Evolutionary conservation across 176 grass and related monocot species (phyloP).

Genomic region (Triticum timopheevii): DNA sequence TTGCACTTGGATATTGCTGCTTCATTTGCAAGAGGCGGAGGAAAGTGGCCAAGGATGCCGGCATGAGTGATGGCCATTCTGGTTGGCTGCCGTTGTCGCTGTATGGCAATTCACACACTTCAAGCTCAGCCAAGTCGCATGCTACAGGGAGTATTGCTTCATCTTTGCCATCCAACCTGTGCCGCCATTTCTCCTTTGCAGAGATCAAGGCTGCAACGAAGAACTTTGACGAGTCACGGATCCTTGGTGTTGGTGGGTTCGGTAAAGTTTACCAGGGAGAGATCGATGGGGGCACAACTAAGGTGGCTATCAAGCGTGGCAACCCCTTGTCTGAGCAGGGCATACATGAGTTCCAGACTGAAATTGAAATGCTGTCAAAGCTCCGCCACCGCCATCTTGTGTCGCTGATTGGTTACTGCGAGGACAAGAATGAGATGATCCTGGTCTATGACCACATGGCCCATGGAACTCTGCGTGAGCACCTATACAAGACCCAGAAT

Average conservation of each 20-base stretch:
- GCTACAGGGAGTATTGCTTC: slow-evolving; percentile 73
- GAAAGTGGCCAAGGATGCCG: slow-evolving; percentile 56
- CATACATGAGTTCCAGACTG: slow-evolving; percentile 87
- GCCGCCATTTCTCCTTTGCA: slow-evolving; percentile 81
- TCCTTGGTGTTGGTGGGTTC: slow-evolving; percentile 90
- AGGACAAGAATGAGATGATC: slow-evolving; percentile 95
- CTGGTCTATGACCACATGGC: slow-evolving; percentile 93
- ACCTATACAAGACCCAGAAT: slow-evolving; percentile 91
- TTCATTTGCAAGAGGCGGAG: slow-evolving; percentile 41
- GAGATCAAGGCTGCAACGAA: slow-evolving; percentile 86
- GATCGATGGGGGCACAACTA: slow-evolving; percentile 66
- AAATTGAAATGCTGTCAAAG: slow-evolving; percentile 94
- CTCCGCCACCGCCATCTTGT: slow-evolving; percentile 90
- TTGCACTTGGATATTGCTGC: slow-evolving; percentile 59
- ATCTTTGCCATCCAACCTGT: slow-evolving; percentile 87
- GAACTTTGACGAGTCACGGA: slow-evolving; percentile 75
- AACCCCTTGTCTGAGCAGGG: slow-evolving; percentile 94
- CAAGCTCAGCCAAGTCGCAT: slow-evolving; percentile 62
- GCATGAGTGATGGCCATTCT: slow-evolving; percentile 73
- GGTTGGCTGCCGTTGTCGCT: slow-evolving; percentile 75
- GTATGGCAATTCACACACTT: slow-evolving; percentile 81
- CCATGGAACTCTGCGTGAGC: slow-evolving; percentile 86
- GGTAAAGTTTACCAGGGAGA: slow-evolving; percentile 87
- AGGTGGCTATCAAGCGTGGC: slow-evolving; percentile 94
- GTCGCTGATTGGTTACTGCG: slow-evolving; percentile 85